Base-by-base conservation (phyloP, 305 asterid genomes). In the Fraxinus ornus region DNA sequence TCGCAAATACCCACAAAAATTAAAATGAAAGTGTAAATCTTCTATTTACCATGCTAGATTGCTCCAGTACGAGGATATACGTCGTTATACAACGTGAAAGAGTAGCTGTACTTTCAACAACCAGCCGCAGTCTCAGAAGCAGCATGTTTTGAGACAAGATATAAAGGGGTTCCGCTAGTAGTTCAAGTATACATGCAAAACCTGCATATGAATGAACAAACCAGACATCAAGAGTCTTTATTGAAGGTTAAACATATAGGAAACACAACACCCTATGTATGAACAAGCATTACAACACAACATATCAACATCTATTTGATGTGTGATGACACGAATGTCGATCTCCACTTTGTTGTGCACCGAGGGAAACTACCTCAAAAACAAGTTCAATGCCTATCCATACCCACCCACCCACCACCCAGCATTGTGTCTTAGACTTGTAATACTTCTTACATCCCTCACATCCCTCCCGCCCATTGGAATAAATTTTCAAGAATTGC, bases 111-210 rank as follows among this genome's bases (percentile, higher is more conserved):
- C 91, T 87, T 92, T 96, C 99, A 88, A 89, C 93, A n/a, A 94
- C 85, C 85, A 96, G 88, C 78, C 98, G 90, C 89, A 96, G 90
- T 88, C 91, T 91, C 39, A 96, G 97, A 82, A 94, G 98, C 82
- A 89, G 90, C 84, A 93, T 82, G 82, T 88, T 93, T 88, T 96
- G 99, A 78, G 99, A 91, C 87, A 96, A 90, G 82, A 96, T 94
- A 88, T 94, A 94, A 75, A 94, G 86, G 4, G 98, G 98, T 84
- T 96, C 98, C 19, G 99, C 98, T 86, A 96, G 82, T 77, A 96
- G 93, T 94, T 96, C 99, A 78, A 96, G 83, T 15, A 91, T 78
- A 84, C 99, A 96, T 35, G 98, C 99, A 76, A 92, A 92, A 85
- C 98, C 98, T 96, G 91, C 87, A 85, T 68, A 73, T 35, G 82